These are phyloP conservation scores for Oemleria cerasiformis DNA, from an alignment of 306 rosid species.

Conservation along the genomic window DNA sequence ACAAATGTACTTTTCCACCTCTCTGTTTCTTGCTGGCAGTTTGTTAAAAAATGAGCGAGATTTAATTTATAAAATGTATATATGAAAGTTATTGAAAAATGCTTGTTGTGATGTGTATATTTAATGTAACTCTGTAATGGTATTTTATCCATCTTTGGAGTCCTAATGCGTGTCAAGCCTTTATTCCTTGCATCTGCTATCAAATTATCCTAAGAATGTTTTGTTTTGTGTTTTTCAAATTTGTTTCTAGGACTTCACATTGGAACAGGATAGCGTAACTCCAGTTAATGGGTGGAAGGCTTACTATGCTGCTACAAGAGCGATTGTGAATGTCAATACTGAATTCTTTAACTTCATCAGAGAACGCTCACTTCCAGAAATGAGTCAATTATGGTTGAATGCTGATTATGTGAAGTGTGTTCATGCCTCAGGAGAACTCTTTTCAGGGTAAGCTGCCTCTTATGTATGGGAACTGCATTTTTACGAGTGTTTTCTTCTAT, in stretches of 20 bases:
- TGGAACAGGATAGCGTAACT: conserved; percentile 77
- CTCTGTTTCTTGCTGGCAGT: background rate
- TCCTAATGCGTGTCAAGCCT: background rate
- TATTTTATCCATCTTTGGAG: background rate
- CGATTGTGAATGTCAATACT: conserved; percentile 73
- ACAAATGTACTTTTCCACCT: background rate
- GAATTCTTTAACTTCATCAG: conserved; percentile 84
- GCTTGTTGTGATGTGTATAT: background rate
- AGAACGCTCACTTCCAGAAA: conserved; percentile 66
- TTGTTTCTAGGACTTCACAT: conserved; percentile 72
- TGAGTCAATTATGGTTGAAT: conserved; percentile 90
- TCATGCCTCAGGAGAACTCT: conserved; percentile 85
- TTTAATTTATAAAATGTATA: background rate
- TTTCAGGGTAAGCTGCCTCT: conserved; percentile 68
- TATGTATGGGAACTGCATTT: background rate
- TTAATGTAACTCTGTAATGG: background rate
- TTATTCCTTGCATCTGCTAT: background rate
- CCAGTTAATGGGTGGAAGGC: conserved; percentile 97
- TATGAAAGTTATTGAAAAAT: background rate
- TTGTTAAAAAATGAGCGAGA: background rate
- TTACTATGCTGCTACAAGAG: conserved; percentile 96
- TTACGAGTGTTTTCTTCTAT: background rate
- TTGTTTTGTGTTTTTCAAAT: conserved; percentile 23
- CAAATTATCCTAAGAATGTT: background rate
- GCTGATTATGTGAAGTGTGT: conserved; percentile 95